These are phyloP conservation scores for Myxozyma vanderwaltii DNA, from an alignment of 805 yeast genomes.

Conservation along the genomic window DNA sequence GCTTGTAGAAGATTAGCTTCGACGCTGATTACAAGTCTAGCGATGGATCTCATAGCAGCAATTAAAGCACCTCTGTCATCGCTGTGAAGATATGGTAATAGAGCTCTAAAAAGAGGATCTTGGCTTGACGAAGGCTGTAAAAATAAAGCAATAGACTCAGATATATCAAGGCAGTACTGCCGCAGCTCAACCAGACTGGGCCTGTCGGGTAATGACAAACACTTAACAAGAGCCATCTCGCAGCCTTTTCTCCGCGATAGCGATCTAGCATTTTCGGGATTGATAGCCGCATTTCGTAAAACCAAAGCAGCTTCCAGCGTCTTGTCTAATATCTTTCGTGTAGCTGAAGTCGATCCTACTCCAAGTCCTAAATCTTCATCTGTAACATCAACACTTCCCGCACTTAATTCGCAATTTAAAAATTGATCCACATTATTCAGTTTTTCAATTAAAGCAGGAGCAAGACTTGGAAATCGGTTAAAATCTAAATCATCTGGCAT, in stretches of 20 bases:
- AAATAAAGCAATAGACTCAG: slow-evolving; percentile 69
- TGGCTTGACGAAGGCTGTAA: slow-evolving; percentile 24
- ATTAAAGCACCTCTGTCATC: slow-evolving; percentile 72
- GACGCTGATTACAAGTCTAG: slow-evolving; percentile 73
- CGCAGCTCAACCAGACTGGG: slow-evolving; percentile 56
- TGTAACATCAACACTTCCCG: slow-evolving; percentile 13
- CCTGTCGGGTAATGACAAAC: slow-evolving; percentile 42
- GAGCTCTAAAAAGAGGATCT: slow-evolving; percentile 65
- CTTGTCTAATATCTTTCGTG: slow-evolving; percentile 35
- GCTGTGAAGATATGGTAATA: slow-evolving; percentile 55
- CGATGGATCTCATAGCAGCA: slow-evolving; percentile 70
- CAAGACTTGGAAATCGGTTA: slow-evolving; percentile 46
- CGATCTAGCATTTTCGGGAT: slow-evolving; percentile 76
- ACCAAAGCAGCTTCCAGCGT: slow-evolving; percentile 60
- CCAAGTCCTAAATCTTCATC: slow-evolving; percentile 29
- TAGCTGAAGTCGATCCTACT: slow-evolving; percentile 3
- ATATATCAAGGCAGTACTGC: slow-evolving; percentile 70
- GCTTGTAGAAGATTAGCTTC: slow-evolving; percentile 51
- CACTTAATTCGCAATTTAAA: slow-evolving; percentile 3
- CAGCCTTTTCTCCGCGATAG: slow-evolving; percentile 59
- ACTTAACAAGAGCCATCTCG: slow-evolving; percentile 50
- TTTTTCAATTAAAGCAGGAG: slow-evolving; percentile 48
- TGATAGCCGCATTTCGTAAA: slow-evolving; percentile 81
- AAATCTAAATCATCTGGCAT: slow-evolving; percentile 54
- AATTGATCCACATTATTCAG: slow-evolving; percentile 9